Evolutionary conservation across 192 early-diverging fungal genomes (phyloP), one percentile per base, ranked within the genome.

Genomic region (Coemansia sp.): DNA sequence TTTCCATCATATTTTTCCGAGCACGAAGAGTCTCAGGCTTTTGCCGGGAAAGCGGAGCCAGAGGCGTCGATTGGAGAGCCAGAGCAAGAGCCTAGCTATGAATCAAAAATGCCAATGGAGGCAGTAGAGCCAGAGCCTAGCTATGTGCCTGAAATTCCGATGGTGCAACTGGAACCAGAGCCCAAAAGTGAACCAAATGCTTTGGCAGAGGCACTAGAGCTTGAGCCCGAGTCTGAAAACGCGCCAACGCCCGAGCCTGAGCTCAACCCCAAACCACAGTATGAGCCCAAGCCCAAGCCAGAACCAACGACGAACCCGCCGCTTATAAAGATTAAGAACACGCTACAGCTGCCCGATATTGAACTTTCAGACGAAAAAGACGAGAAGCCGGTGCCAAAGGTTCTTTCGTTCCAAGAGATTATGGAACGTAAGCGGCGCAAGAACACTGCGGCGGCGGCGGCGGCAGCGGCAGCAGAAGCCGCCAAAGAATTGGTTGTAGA

Each of bases 1-100:
- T 66, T 66, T 43, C 45, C 50, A 6, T 42, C 56, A 5, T 58
- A 66, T 29, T 35, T 35, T 44, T 49, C 24, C 5, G 56, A 43
- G 11, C 28, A 18, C 5, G 49, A 63, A 10, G 22, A 53, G 10
- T 19, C 18, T 9, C 6, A 29, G 8, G 5, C 19, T 22, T n/a
- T n/a, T n/a, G n/a, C n/a, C n/a, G n/a, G n/a, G n/a, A n/a, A n/a
- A n/a, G 30, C 3, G 21, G 28, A 29, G 10, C 6, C 5, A 25
- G 25, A 60, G 27, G 6, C 25, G 6, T n/a, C 19, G 33, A 14
- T 35, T 9, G 33, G 14, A 14, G 14, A 35, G 35, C 35, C 12
- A 38, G 35, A 38, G 10, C 3, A 5, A 16, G 35, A 16, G 3
- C 12, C 0, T 14, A n/a, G n/a, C n/a, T n/a, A n/a, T n/a, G n/a